Base-by-base conservation (phyloP, 2,329 filamentous ascomycete species). In the Ilyonectria robusta region DNA sequence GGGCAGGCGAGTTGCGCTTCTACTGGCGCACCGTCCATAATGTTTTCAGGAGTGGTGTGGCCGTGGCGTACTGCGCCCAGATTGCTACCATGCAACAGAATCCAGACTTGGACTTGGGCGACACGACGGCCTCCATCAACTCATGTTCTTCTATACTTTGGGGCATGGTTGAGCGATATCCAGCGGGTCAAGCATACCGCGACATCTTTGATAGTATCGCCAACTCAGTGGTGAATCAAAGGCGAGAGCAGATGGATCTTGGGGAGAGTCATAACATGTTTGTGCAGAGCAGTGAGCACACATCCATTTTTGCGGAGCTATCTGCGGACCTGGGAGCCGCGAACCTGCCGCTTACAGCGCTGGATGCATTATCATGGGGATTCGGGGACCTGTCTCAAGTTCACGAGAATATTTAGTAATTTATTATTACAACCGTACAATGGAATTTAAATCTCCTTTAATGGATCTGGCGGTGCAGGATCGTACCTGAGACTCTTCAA, bases 391-490 rank as follows among this genome's bases (percentile, higher is more conserved):
- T 48, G 1, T 48, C 46, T 7, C 21, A 48, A 15, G 46, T 48
- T 15, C 46, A 48, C n/a, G 21, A 48, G 11, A 26, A 13, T 19
- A 15, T 37, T 10, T 37, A 40, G 50, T 60, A 57, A 42, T 42
- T 15, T 42, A 42, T 6, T 42, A 6, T 17, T n/a, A n/a, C 40
- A n/a, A 5, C 6, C n/a, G n/a, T n/a, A 7, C 15, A 42, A n/a
- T 42, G 40, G 19, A 2, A 33, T 68, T 29, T 59, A 72, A 1
- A 72, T 9, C 0, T 70, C 71, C 33, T 79, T 80, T 1, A 79
- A 53, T 10, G 78, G 78, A 57, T 79, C 77, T 0, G 78, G 76
- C 0, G 78, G 77, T 6, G 77, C 78, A 0, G 78, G 78, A 37
- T 80, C 77, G 26, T 54, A 62, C 59, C 66, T 74, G 2, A 80